phyloP scores from a whole-genome alignment of 192 early-diverging fungal genomes.

The Spinellus fusiger region DNA sequence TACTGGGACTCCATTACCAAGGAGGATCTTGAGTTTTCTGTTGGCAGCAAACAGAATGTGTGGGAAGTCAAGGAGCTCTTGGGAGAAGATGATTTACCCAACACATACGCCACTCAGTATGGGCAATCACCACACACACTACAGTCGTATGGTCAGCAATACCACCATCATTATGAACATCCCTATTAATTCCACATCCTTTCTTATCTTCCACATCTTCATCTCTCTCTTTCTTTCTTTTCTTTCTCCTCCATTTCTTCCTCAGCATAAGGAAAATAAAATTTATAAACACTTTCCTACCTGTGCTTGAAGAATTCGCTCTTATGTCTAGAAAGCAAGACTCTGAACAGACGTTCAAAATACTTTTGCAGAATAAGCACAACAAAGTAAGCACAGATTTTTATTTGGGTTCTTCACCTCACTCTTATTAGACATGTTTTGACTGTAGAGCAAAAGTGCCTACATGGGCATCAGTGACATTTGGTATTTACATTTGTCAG shows the following conservation, averaged over 20 bases:
- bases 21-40: conserved; percentile 86
- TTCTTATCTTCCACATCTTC: neutral
- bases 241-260: neutral
- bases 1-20: conserved; percentile 93
- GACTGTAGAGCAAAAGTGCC: conserved; percentile 95
- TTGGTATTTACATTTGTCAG: conserved; percentile 91
- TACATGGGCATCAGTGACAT: conserved; percentile 91
- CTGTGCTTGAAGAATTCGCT: neutral
- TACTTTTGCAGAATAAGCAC: conserved; percentile 39
- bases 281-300: neutral
- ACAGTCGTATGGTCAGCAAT: conserved; percentile 11
- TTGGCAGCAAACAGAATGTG: conserved; percentile 74
- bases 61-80: conserved; percentile 77
- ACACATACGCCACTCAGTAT: neutral
- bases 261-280: neutral
- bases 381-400: conserved; percentile 38
- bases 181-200: conserved; percentile 1
- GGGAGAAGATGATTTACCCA: conserved; percentile 42
- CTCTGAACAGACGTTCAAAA: conserved; percentile 43
- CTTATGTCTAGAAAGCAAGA: conserved; percentile 34
- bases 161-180: conserved; percentile 1
- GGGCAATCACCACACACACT: neutral
- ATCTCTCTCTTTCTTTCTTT: neutral
- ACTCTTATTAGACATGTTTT: conserved; percentile 68
- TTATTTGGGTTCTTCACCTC: neutral